These are phyloP conservation scores for Fraxinus nigra DNA, from an alignment of 305 asterid genomes.

Conservation along the genomic window DNA sequence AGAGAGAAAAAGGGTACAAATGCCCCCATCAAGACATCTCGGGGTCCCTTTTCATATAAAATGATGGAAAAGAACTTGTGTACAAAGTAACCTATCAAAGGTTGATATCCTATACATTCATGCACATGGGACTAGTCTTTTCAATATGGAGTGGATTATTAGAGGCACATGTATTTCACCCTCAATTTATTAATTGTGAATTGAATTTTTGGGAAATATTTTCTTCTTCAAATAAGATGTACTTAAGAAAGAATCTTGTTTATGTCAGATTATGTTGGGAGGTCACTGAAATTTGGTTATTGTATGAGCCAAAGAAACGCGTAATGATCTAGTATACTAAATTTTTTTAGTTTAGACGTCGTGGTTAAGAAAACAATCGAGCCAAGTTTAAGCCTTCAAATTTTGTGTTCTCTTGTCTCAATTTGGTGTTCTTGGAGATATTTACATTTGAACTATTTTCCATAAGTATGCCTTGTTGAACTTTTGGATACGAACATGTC, in stretches of 20 bases:
- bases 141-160: not conserved
- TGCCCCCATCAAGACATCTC: slow-evolving; percentile 32
- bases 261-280: not conserved
- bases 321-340: not conserved
- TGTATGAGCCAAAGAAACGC: not conserved
- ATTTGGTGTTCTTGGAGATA: not conserved
- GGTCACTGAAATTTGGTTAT: not conserved
- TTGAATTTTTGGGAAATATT: not conserved
- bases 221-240: not conserved
- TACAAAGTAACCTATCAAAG: slow-evolving; percentile 18
- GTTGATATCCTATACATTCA: slow-evolving; percentile 17
- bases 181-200: not conserved
- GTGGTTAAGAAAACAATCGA: not conserved
- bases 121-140: slow-evolving; percentile 18
- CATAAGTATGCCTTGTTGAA: too few relatives aligned
- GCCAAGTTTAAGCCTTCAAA: not conserved
- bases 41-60: slow-evolving; percentile 25
- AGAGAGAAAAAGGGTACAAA: slow-evolving; percentile 18
- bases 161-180: not conserved
- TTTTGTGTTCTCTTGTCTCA: not conserved
- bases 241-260: not conserved
- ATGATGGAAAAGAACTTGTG: slow-evolving; percentile 32
- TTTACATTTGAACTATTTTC: too few relatives aligned
- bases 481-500: too few relatives aligned
- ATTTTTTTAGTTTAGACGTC: not conserved